Evolutionary conservation across 441 rosid genomes (phyloP).

Genomic region (Omphalea diandra): DNA sequence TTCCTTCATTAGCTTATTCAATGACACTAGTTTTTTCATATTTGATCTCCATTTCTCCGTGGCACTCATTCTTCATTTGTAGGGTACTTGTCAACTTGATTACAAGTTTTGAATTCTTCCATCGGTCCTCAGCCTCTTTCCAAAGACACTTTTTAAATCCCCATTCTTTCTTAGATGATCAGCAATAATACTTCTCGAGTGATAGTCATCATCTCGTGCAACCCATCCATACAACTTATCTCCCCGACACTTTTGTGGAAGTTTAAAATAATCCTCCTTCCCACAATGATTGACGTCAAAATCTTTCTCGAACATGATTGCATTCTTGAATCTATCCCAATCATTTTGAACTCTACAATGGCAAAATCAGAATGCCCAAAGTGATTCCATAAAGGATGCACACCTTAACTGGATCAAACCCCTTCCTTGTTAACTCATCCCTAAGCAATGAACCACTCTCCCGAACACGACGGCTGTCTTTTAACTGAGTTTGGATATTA

Average conservation of each 20-base stretch:
- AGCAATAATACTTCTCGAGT: slow-evolving; percentile 37
- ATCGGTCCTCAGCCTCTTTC: slow-evolving; percentile 46
- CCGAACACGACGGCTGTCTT: slow-evolving; percentile 34
- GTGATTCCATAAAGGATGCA: slow-evolving; percentile 52
- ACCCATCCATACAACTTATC: slow-evolving; percentile 66
- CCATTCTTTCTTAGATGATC: slow-evolving; percentile 47
- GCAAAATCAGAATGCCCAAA: slow-evolving; percentile 62
- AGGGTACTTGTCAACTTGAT: slow-evolving; percentile 40
- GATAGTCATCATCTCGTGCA: slow-evolving; percentile 56
- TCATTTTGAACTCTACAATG: slow-evolving; percentile 56
- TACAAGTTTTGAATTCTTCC: slow-evolving; percentile 40
- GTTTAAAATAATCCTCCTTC: slow-evolving; percentile 37
- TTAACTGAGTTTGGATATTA: slow-evolving; percentile 37
- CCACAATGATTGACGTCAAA: slow-evolving; percentile 48
- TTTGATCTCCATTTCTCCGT: slow-evolving; percentile 46
- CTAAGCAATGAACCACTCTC: slow-evolving; percentile 51
- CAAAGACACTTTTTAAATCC: slow-evolving; percentile 54
- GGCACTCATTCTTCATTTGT: slow-evolving; percentile 35
- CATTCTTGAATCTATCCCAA: slow-evolving; percentile 61
- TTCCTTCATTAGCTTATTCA: slow-evolving; percentile 30
- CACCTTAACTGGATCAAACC: slow-evolving; percentile 61
- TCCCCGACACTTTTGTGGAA: slow-evolving; percentile 24
- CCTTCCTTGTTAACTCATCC: slow-evolving; percentile 46
- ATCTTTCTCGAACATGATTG: slow-evolving; percentile 53
- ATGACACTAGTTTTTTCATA: slow-evolving; percentile 34